Percentiles rank a stretch among this genome's conserved stretches.
phyloP scores from a whole-genome alignment of 345 rosid species.

The Melaleuca quinquenervia region DNA sequence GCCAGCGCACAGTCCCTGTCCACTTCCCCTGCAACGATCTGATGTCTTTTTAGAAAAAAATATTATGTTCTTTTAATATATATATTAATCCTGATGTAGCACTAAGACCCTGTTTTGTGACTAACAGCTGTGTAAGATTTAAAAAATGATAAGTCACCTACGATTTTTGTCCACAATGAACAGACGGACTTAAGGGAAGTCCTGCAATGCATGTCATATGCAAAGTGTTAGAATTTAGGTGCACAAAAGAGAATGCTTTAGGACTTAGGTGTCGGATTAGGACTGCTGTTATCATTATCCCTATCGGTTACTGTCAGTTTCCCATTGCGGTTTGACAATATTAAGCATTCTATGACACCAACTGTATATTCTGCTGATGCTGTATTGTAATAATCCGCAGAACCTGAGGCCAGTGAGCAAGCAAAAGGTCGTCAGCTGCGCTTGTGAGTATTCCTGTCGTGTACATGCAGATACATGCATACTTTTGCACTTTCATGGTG shows the following conservation, averaged over 20 bases:
- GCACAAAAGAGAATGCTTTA: not conserved
- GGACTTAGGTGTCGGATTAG: not conserved
- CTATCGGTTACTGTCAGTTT: not conserved
- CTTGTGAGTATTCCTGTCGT: constrained; percentile 45
- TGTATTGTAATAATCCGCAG: constrained; percentile 31
- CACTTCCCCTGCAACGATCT: not conserved
- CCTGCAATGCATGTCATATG: not conserved
- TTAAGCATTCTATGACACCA: not conserved
- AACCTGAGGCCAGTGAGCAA: constrained; percentile 60
- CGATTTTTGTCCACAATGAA: not conserved
- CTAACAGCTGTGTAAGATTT: not conserved
- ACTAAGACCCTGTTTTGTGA: not conserved
- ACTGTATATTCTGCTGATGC: not conserved
- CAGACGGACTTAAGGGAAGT: not conserved
- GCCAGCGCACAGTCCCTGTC: not conserved
- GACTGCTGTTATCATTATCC: not conserved
- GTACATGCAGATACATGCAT: not conserved
- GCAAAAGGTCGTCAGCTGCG: constrained; percentile 81
- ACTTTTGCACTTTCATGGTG: not conserved
- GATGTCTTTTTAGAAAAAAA: not conserved
- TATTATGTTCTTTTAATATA: not conserved
- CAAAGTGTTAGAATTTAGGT: not conserved
- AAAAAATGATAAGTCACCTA: not conserved
- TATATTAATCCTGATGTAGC: not conserved
- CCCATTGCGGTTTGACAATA: not conserved